phyloP scores from a whole-genome alignment of 2,329 filamentous ascomycete species.

The Cryphonectria naterciae region DNA sequence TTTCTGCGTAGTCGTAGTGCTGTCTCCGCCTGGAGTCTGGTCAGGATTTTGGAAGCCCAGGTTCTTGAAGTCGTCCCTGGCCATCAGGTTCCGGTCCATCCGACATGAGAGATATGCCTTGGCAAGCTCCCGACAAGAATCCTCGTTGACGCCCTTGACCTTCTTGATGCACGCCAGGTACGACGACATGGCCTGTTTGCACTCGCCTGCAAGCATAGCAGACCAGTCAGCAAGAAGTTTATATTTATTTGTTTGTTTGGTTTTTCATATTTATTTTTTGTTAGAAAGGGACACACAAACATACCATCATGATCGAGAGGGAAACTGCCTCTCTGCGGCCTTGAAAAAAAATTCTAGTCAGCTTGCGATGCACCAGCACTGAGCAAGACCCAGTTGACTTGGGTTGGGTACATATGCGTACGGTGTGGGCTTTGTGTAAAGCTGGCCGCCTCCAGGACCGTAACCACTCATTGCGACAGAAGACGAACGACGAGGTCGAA shows the following conservation, averaged over 20 bases:
- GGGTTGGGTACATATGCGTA: conserved; percentile 27
- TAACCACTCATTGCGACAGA: conserved; percentile 38
- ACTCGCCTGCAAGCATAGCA: conserved; percentile 68
- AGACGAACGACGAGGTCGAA: background rate
- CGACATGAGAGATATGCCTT: conserved; percentile 89
- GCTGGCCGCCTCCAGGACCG: conserved; percentile 37
- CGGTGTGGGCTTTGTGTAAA: conserved; percentile 41
- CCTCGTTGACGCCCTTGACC: conserved; percentile 81
- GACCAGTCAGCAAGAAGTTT: too few species aligned
- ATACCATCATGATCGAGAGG: conserved; percentile 88
- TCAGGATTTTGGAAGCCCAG: conserved; percentile 70
- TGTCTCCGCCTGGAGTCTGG: conserved; percentile 17
- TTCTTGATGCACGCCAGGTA: conserved; percentile 90
- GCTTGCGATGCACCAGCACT: background rate
- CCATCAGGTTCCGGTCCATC: conserved; percentile 99
- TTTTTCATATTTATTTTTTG: too few species aligned
- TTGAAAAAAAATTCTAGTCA: conserved; percentile 39
- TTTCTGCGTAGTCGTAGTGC: background rate
- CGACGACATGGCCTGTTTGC: conserved; percentile 82
- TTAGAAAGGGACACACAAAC: conserved; percentile 23
- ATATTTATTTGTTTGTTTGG: too few species aligned
- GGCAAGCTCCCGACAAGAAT: conserved; percentile 81
- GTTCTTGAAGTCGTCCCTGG: conserved; percentile 92
- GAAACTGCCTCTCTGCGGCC: conserved; percentile 90
- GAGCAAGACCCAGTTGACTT: background rate